Percentiles rank a stretch among this genome's conserved stretches.
Evolutionary conservation across 192 early-diverging fungal genomes (phyloP).

Genomic region (Dimargaris xerosporica): DNA sequence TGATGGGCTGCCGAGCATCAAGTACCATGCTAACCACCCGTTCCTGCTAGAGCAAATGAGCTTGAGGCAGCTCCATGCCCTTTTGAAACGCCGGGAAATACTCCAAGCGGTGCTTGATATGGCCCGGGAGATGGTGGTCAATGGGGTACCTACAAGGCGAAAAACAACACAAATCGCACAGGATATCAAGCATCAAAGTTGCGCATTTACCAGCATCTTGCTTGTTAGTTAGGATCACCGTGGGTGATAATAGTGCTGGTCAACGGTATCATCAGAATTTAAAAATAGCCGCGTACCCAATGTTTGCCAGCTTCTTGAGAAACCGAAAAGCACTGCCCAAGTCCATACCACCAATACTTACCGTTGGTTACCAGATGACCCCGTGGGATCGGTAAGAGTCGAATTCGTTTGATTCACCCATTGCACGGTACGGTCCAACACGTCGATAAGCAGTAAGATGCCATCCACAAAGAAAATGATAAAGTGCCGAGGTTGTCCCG

Average conservation of each 20-base stretch:
- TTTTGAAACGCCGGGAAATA: constrained; percentile 9
- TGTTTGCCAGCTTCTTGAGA: not conserved
- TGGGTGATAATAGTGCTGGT: not conserved
- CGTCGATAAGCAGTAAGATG: constrained; percentile 10
- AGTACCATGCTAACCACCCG: not conserved
- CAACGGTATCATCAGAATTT: not conserved
- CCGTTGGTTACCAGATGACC: not conserved
- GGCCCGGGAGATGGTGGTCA: constrained; percentile 4
- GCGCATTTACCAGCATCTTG: not conserved
- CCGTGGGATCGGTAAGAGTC: not conserved
- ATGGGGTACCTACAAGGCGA: constrained; percentile 3
- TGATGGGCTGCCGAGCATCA: too few relatives aligned
- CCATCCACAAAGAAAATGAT: constrained; percentile 11
- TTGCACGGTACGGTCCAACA: constrained; percentile 6
- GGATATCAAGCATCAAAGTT: not conserved
- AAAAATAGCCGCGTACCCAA: not conserved
- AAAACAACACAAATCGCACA: not conserved
- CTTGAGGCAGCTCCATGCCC: constrained; percentile 1
- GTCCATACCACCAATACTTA: not conserved
- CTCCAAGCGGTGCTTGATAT: constrained; percentile 4
- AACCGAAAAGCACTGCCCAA: too few relatives aligned
- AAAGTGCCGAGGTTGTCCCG: not conserved
- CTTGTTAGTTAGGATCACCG: not conserved
- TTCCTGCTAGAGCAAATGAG: not conserved
- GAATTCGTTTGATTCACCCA: constrained; percentile 7